Base-by-base conservation (phyloP, 352 stramenopile genomes). In the Elongisporangium prolatum region DNA sequence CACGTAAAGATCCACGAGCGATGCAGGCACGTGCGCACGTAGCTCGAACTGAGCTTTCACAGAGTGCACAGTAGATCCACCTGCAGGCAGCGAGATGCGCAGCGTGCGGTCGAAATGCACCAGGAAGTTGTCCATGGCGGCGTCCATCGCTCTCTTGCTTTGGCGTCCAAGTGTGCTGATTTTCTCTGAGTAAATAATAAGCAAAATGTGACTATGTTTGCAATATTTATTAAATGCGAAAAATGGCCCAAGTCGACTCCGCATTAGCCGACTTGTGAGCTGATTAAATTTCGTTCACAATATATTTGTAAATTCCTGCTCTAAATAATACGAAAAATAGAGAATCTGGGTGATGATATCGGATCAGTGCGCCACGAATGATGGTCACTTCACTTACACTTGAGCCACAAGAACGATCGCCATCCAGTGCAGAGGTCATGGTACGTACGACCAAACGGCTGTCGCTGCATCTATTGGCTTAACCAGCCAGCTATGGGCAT, bases 91-190 rank as follows among this genome's bases (percentile, higher is more conserved):
- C 22, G 79, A 89, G 9, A 93, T 53, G 65, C 84, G 88, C 22
- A 93, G 67, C 58, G 79, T 91, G 67, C 78, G 72, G 50, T 82
- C 78, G 59, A 89, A 91, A 56, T 94, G 79, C 72, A 93, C 84
- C 18, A 95, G 74, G 71, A 93, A 88, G 61, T 90, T 72, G 52
- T 57, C 65, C 52, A 80, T 71, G 65, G 87, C 71, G 51, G 49
- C 52, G 52, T 53, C 60, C 72, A 86, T 82, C 24, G 28, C 37
- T 7, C 13, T 37, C 44, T 44, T 17, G 34, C 24, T 44, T 44
- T 44, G 34, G 34, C 10, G 34, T 44, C 10, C n/a, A n/a, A n/a
- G n/a, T n/a, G 10, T 38, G 10, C 11, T 44, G 34, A 13, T 17
- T 3, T 17, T 9, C 34, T 17, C 14, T 4, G 17, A 17, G 34